These are phyloP conservation scores for Hypericum perforatum DNA, from an alignment of 345 rosid species.

Conservation along the genomic window DNA sequence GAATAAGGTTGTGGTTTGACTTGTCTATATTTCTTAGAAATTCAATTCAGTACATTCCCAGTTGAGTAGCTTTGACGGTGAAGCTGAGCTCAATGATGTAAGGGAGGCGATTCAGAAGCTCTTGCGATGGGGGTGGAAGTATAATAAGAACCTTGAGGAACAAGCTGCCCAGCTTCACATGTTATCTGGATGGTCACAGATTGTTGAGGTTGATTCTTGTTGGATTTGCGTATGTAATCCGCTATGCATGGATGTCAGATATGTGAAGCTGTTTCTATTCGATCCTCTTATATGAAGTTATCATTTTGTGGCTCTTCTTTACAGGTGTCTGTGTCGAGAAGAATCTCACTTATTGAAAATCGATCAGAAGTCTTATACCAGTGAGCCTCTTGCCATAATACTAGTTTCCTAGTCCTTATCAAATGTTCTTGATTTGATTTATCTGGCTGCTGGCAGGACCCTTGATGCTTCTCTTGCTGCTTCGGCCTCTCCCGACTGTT, in stretches of 20 bases:
- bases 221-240: neutral
- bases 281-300: too few relatives aligned
- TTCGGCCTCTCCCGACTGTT: slow-evolving; percentile 92
- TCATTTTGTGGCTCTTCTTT: slow-evolving; percentile 9
- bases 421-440: slow-evolving; percentile 18
- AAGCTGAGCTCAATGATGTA: slow-evolving; percentile 67
- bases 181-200: slow-evolving; percentile 94
- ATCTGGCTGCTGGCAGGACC: slow-evolving; percentile 43
- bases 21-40: slow-evolving; percentile 35
- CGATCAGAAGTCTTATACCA: slow-evolving; percentile 72
- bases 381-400: slow-evolving; percentile 30
- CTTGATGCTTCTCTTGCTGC: slow-evolving; percentile 87
- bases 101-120: slow-evolving; percentile 70
- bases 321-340: slow-evolving; percentile 75
- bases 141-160: slow-evolving; percentile 90
- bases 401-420: slow-evolving; percentile 13
- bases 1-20: slow-evolving; percentile 11
- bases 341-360: slow-evolving; percentile 58
- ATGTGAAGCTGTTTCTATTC: neutral
- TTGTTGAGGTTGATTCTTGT: slow-evolving; percentile 60
- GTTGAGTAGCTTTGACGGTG: slow-evolving; percentile 48
- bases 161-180: slow-evolving; percentile 98
- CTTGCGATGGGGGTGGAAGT: slow-evolving; percentile 95
- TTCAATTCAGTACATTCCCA: slow-evolving; percentile 55
- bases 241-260: neutral